These are phyloP conservation scores for Rhodosporidiobolus odoratus DNA, from an alignment of 768 basidiomycete genomes.

Conservation along the genomic window DNA sequence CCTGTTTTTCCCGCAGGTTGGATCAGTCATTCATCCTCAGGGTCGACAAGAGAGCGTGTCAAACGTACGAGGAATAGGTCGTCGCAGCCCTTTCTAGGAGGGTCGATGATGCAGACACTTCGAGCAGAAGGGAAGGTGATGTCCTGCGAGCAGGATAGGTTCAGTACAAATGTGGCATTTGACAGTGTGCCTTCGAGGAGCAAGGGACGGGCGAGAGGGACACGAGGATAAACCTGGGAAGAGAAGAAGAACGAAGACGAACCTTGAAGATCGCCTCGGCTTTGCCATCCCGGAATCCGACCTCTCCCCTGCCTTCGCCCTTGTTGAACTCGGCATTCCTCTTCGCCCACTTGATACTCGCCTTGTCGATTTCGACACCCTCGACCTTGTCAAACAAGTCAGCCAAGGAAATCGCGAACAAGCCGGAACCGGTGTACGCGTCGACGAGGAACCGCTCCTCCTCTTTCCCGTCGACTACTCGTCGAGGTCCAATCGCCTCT, in stretches of 20 bases:
- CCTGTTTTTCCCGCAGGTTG: constrained; percentile 20
- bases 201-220: neutral
- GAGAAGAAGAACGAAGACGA: constrained; percentile 45
- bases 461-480: neutral
- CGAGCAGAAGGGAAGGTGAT: constrained; percentile 57
- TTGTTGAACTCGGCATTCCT: constrained; percentile 49
- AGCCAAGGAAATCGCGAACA: constrained; percentile 79
- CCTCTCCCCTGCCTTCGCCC: constrained; percentile 52
- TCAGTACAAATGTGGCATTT: neutral
- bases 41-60: too few relatives aligned
- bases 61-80: constrained; percentile 53
- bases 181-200: neutral
- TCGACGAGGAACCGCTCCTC: constrained; percentile 71
- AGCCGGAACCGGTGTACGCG: constrained; percentile 70
- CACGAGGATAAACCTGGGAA: neutral
- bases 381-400: constrained; percentile 67
- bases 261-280: constrained; percentile 73
- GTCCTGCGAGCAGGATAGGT: constrained; percentile 26
- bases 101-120: constrained; percentile 76
- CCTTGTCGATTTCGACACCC: constrained; percentile 76
- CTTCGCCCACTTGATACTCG: constrained; percentile 47
- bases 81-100: constrained; percentile 92
- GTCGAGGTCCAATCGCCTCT: constrained; percentile 55
- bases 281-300: constrained; percentile 68
- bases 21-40: too few relatives aligned